Conservation (phyloP, 345 rosid genomes). For the Noccaea bulbosa region DNA sequence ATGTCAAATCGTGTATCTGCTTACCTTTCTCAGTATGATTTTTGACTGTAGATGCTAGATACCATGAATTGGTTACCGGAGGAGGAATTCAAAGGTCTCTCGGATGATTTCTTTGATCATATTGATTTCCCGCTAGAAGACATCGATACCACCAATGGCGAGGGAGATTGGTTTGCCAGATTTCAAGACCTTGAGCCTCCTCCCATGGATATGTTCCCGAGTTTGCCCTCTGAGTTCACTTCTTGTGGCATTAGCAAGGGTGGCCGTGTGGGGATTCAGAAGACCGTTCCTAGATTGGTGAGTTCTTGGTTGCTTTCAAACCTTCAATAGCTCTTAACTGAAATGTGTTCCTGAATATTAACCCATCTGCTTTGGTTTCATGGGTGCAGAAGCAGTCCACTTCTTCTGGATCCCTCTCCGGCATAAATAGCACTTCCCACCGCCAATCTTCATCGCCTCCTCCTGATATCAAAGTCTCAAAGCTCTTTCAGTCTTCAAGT, state of each 20-base stretch:
- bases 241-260: constrained; percentile 29
- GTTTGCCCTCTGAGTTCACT: constrained; percentile 45
- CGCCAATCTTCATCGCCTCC: constrained; percentile 38
- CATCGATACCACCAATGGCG: constrained; percentile 47
- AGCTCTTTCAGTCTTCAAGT: constrained; percentile 59
- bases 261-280: constrained; percentile 30
- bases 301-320: constrained; percentile 34
- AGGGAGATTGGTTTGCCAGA: constrained; percentile 63
- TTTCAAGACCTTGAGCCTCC: constrained; percentile 76
- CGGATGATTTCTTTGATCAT: constrained; percentile 68
- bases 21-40: not conserved
- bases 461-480: constrained; percentile 51
- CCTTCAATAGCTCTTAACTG: too few relatives aligned
- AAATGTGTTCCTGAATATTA: too few relatives aligned
- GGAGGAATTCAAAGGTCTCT: constrained; percentile 52
- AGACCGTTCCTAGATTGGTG: constrained; percentile 47
- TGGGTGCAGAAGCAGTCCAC: constrained; percentile 48
- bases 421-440: constrained; percentile 34
- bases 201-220: constrained; percentile 52
- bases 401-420: constrained; percentile 49
- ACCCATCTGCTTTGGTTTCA: not conserved
- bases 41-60: not conserved
- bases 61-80: constrained; percentile 60
- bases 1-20: not conserved
- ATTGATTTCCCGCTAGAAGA: constrained; percentile 69